phyloP scores from a whole-genome alignment of 2,329 filamentous ascomycete genomes.

The Trichoderma koningii region DNA sequence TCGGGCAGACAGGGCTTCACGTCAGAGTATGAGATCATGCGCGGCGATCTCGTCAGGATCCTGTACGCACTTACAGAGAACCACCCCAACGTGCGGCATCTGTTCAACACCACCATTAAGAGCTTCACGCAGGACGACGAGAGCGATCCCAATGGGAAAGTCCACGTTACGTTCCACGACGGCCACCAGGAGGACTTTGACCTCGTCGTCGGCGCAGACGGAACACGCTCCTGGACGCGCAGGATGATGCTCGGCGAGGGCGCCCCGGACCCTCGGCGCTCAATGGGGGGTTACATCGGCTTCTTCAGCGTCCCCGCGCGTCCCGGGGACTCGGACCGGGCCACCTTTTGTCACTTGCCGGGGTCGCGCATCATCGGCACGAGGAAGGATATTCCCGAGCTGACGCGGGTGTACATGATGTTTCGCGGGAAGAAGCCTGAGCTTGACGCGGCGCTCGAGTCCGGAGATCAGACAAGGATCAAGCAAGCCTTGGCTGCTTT shows the following conservation, averaged over 20 bases:
- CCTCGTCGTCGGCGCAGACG: neutral
- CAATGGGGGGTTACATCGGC: neutral
- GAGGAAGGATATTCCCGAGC: neutral
- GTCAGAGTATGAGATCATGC: conserved; percentile 15
- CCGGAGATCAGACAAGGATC: neutral
- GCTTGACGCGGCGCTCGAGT: neutral
- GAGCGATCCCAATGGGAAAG: neutral
- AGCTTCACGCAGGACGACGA: conserved; percentile 6
- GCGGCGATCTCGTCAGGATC: conserved; percentile 4
- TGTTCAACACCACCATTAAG: conserved; percentile 11
- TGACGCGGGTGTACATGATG: conserved; percentile 19
- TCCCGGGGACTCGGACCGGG: conserved; percentile 1
- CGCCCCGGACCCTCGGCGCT: conserved; percentile 1
- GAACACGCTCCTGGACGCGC: conserved; percentile 3
- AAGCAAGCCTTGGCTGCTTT: conserved; percentile 3
- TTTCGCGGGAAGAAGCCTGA: neutral
- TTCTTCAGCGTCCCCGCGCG: conserved; percentile 1
- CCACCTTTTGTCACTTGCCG: conserved; percentile 2
- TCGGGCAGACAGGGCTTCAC: conserved; percentile 6
- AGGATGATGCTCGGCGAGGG: conserved; percentile 8
- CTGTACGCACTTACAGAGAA: conserved; percentile 10
- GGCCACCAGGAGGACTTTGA: conserved; percentile 7
- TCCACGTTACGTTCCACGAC: conserved; percentile 3
- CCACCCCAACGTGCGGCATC: conserved; percentile 5
- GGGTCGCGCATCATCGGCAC: conserved; percentile 5